Evolutionary conservation across 176 grass and related monocot species (phyloP), one percentile per base, ranked within the genome.

Genomic region (Carex scoparia): DNA sequence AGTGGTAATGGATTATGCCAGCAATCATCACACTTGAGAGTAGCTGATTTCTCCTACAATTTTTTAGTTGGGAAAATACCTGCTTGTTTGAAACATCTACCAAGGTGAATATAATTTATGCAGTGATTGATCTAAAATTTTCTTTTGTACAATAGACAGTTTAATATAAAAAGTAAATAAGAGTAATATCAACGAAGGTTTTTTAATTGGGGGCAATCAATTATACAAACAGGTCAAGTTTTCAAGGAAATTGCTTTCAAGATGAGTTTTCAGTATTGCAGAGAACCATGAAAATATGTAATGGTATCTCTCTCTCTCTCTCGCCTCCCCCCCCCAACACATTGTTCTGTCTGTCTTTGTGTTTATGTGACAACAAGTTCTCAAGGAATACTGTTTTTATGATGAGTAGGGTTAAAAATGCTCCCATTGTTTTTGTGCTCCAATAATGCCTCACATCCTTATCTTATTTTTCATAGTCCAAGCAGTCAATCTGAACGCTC

Each of bases 221-320:
- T 79, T 42, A 33, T n/a, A 51, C 88, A 16, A 87, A 23, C 84
- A 99, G 96, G 81, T 85, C 93, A 87, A 99, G 93, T 84, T 99
- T 99, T 84, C 93, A 99, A 89, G 96, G 96, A 69, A 99, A 99
- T 83, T 99, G 96, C 85, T 91, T 99, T 79, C 89, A 89, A 66
- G 96, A 99, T 88, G 90, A 92, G 60, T 95, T 90, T 85, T 88
- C 91, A n/a, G 48, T 88, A 63, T 69, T 83, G 59, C 93, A 95
- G 55, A 86, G 95, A 44, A 86, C 86, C 84, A 76, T 88, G 32
- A 81, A 92, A 79, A 89, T 86, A 60, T 98, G 93, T 87, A 84
- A 14, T 84, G 84, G 88, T 93, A 89, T 7, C 73, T 69, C 6
- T 63, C 66, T 83, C 83, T 35, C 10, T 53, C 38, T 75, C 69